Conservation (phyloP, 441 rosid species). For the Viola pubescens region DNA sequence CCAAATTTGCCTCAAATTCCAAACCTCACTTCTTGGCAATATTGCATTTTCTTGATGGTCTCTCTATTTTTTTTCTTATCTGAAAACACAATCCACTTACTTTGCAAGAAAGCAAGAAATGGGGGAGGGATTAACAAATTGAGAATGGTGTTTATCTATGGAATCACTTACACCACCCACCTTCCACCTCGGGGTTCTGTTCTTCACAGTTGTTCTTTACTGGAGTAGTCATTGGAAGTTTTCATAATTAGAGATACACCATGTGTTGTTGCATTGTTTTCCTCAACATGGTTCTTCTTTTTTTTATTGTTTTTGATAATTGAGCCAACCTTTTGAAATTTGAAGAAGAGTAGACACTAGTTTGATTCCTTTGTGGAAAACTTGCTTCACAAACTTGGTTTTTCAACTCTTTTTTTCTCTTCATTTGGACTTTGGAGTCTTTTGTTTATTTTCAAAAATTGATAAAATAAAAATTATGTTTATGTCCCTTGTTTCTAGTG, state of each 20-base stretch:
- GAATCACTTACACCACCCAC: constrained; percentile 24
- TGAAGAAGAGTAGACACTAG: constrained; percentile 5
- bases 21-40: constrained; percentile 38
- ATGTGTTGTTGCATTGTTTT: constrained; percentile 82
- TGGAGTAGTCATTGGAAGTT: constrained; percentile 15
- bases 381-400: constrained; percentile 17
- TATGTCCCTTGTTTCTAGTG: neutral
- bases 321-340: constrained; percentile 32
- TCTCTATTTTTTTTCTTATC: constrained; percentile 27
- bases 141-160: constrained; percentile 19
- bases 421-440: neutral
- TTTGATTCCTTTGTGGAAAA: constrained; percentile 26
- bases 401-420: constrained; percentile 10
- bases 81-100: constrained; percentile 21
- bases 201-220: constrained; percentile 19
- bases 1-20: constrained; percentile 47
- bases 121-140: constrained; percentile 17
- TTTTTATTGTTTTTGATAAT: constrained; percentile 38
- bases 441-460: neutral
- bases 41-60: constrained; percentile 40
- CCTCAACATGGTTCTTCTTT: constrained; percentile 34
- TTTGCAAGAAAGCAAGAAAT: constrained; percentile 42
- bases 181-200: constrained; percentile 68
- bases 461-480: neutral
- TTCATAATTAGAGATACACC: constrained; percentile 23